Conservation (phyloP, 495 filamentous ascomycete species). For the Talaromyces borbonicus region DNA sequence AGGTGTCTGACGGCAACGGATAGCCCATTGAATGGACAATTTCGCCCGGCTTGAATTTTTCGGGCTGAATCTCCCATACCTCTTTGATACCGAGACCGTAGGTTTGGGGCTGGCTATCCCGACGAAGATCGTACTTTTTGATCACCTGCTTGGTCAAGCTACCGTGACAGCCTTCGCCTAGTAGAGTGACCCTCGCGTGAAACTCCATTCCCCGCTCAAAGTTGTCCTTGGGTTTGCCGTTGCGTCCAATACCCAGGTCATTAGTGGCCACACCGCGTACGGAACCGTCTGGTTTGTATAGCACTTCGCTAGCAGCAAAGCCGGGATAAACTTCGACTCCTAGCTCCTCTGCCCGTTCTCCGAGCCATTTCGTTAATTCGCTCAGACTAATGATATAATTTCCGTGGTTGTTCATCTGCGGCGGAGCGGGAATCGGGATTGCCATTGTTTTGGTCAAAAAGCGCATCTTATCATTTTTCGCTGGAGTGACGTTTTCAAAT, state of each 20-base stretch:
- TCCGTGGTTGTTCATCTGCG: constrained; percentile 96
- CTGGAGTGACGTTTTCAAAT: constrained; percentile 77
- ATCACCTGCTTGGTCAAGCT: constrained; percentile 92
- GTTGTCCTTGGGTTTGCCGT: constrained; percentile 77
- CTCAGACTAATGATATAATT: constrained; percentile 97
- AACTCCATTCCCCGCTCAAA: constrained; percentile 99
- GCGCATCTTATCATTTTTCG: constrained; percentile 77
- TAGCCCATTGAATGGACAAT: constrained; percentile 91
- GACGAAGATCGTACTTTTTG: constrained; percentile 86
- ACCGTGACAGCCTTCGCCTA: constrained; percentile 93
- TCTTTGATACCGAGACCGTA: constrained; percentile 94
- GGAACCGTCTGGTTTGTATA: constrained; percentile 77
- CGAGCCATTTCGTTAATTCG: constrained; percentile 89
- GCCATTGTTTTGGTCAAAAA: constrained; percentile 80
- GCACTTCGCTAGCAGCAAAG: constrained; percentile 86
- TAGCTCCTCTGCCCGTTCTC: constrained; percentile 86
- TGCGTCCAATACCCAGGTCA: constrained; percentile 72
- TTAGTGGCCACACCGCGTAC: constrained; percentile 96
- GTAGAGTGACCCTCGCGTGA: constrained; percentile 85
- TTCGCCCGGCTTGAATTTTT: constrained; percentile 82
- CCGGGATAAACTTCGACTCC: constrained; percentile 99
- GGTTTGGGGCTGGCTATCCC: constrained; percentile 85
- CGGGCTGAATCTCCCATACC: constrained; percentile 91
- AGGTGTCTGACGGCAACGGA: constrained; percentile 78
- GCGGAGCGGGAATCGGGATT: constrained; percentile 75